A percentile compares a stretch with the other conserved stretches of the same genome.
phyloP scores from a whole-genome alignment of 805 yeast genomes.

The Starmerella potacharoeniae region DNA sequence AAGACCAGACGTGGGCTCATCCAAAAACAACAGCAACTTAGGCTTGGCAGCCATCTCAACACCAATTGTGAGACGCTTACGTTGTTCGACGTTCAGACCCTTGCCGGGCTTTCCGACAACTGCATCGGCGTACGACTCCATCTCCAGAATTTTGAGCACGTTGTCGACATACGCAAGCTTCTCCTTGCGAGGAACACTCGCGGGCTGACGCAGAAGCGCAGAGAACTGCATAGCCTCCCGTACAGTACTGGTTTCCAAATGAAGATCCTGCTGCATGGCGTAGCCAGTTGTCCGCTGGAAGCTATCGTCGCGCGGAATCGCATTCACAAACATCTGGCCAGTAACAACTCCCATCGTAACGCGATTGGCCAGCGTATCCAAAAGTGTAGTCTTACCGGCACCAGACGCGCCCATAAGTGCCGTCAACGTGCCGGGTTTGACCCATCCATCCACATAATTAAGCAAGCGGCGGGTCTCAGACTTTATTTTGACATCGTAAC shows the following conservation, averaged over 20 bases:
- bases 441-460: slow-evolving; percentile 54
- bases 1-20: slow-evolving; percentile 65
- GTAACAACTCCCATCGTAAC: slow-evolving; percentile 59
- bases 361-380: slow-evolving; percentile 63
- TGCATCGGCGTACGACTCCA: slow-evolving; percentile 65
- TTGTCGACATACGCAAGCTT: slow-evolving; percentile 60
- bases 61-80: slow-evolving; percentile 58
- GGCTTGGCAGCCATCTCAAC: slow-evolving; percentile 66
- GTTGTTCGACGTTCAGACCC: slow-evolving; percentile 58
- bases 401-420: slow-evolving; percentile 83
- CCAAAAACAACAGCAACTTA: slow-evolving; percentile 46
- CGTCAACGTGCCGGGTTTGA: slow-evolving; percentile 69
- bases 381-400: slow-evolving; percentile 73
- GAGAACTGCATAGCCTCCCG: slow-evolving; percentile 64
- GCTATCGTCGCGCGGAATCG: slow-evolving; percentile 48
- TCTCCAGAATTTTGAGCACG: slow-evolving; percentile 53
- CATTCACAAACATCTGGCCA: slow-evolving; percentile 64
- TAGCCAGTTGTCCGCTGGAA: slow-evolving; percentile 72
- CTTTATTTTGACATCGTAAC: slow-evolving; percentile 42
- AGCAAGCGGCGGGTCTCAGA: slow-evolving; percentile 32
- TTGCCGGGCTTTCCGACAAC: slow-evolving; percentile 66
- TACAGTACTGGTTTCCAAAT: slow-evolving; percentile 56
- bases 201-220: slow-evolving; percentile 61
- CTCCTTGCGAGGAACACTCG: slow-evolving; percentile 43
- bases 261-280: slow-evolving; percentile 73